Conservation (phyloP, 129 eudicot genomes). For the carrot (Daucus carota) region DNA sequence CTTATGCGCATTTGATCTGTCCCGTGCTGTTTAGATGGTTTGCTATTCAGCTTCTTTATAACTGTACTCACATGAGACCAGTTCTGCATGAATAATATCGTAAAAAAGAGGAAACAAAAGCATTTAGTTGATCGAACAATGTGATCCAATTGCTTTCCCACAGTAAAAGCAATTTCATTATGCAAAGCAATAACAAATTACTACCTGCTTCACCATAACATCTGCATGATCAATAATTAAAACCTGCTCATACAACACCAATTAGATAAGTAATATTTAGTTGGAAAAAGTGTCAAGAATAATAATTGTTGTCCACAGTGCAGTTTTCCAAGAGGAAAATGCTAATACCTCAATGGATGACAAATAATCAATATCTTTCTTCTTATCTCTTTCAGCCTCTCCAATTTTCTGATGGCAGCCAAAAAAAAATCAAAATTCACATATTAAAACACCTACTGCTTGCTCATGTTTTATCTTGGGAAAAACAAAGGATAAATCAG, state of each 20-base stretch:
- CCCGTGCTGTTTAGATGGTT: too few relatives aligned
- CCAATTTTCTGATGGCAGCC: slow-evolving; percentile 61
- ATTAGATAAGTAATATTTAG: slow-evolving; percentile 12
- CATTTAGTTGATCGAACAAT: too few relatives aligned
- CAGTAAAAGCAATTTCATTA: too few relatives aligned
- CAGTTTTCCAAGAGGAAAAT: not conserved
- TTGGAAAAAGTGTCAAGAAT: slow-evolving; percentile 2
- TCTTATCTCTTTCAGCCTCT: slow-evolving; percentile 71
- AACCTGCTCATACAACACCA: slow-evolving; percentile 42
- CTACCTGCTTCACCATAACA: slow-evolving; percentile 86
- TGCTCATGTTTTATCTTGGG: not conserved
- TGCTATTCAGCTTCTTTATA: too few relatives aligned
- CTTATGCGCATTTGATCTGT: too few relatives aligned
- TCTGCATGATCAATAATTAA: slow-evolving; percentile 90
- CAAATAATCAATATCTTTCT: slow-evolving; percentile 82
- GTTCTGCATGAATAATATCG: too few relatives aligned
- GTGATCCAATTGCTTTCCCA: too few relatives aligned
- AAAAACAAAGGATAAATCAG: too few relatives aligned
- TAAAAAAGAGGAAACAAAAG: too few relatives aligned
- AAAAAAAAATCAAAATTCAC: slow-evolving; percentile 5
- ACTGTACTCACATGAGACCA: too few relatives aligned
- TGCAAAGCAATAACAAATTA: not conserved
- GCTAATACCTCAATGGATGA: slow-evolving; percentile 75
- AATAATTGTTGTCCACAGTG: not conserved
- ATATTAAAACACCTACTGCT: not conserved